Base-by-base conservation (phyloP, 2,329 filamentous ascomycete species). In the Pyricularia grisea region DNA sequence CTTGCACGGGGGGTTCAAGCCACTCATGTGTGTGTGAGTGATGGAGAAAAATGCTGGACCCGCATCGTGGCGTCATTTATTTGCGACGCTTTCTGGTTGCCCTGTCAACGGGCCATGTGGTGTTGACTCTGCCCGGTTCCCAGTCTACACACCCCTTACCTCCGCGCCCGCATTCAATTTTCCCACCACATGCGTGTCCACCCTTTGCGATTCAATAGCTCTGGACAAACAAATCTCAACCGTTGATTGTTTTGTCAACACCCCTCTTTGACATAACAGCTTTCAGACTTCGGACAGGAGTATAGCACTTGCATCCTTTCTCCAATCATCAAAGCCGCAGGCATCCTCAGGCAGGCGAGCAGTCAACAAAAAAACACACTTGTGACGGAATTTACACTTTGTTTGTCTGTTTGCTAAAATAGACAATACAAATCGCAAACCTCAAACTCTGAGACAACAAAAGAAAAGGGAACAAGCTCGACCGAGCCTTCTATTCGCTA, bases 101-200 rank as follows among this genome's bases (percentile, higher is more conserved):
- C 60, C 12, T 17, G 60, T 63, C 27, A 63, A 63, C 60, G 60
- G 10, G 23, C 25, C 60, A 63, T 27, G 25, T 61, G 23, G 25
- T 61, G 58, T 63, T 63, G 60, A 63, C 60, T 63, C 60, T 63
- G 60, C 60, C 60, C 60, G 30, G 60, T 63, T 63, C 60, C 60
- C 27, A 28, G 60, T 28, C 58, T 61, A 23, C 58, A 61, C 58
- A 25, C 23, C 58, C n/a, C 58, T 61, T 55, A 42, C 42, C 58
- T 61, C 58, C 58, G 58, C 58, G 60, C 60, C 60, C 25, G 25
- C 25, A 17, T 63, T 63, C 60, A 63, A 63, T 63, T 25, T 63
- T 63, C 60, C 60, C 60, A 30, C 60, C 28, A 28, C 27, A 31
- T 63, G 60, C 60, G 60, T 63, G 60, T 28, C 60, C 60, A 63